A percentile compares a stretch with the other conserved stretches of the same genome.
Conservation (phyloP, 2,329 filamentous ascomycete species). For the Cryphonectria carpinicola region DNA sequence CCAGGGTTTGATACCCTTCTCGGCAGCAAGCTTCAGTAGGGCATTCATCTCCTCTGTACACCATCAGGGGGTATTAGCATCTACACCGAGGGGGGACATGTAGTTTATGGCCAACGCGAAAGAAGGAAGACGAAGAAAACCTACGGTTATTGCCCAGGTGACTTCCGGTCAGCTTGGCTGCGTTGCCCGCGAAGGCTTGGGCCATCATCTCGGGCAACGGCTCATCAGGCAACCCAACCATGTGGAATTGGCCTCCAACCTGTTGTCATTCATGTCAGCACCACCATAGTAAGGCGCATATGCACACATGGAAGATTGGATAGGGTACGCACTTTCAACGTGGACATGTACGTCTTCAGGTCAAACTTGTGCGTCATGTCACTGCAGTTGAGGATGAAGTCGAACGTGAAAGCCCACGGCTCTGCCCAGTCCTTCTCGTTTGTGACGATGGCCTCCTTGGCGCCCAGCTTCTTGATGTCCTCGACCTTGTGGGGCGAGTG, state of each 20-base stretch:
- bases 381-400: conserved; percentile 55
- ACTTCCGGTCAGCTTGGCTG: conserved; percentile 47
- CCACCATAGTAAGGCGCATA: not conserved
- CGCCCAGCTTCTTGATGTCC: conserved; percentile 66
- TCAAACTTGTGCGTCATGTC: conserved; percentile 59
- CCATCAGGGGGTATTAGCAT: not conserved
- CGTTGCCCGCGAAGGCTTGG: conserved; percentile 46
- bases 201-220: conserved; percentile 48
- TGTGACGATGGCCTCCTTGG: conserved; percentile 56
- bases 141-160: conserved; percentile 62
- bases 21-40: conserved; percentile 62
- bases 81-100: not conserved
- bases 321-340: conserved; percentile 41
- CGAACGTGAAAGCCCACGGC: conserved; percentile 54
- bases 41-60: conserved; percentile 52
- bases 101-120: not conserved
- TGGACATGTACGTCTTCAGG: conserved; percentile 54
- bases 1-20: conserved; percentile 47
- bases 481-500: conserved; percentile 61
- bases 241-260: conserved; percentile 59
- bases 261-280: not conserved
- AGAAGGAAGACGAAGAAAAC: not conserved
- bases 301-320: not conserved
- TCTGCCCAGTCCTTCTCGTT: conserved; percentile 60
- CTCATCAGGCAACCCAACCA: conserved; percentile 60